Base-by-base conservation (phyloP, 139 green algal species). In the Mesostigma viride region DNA sequence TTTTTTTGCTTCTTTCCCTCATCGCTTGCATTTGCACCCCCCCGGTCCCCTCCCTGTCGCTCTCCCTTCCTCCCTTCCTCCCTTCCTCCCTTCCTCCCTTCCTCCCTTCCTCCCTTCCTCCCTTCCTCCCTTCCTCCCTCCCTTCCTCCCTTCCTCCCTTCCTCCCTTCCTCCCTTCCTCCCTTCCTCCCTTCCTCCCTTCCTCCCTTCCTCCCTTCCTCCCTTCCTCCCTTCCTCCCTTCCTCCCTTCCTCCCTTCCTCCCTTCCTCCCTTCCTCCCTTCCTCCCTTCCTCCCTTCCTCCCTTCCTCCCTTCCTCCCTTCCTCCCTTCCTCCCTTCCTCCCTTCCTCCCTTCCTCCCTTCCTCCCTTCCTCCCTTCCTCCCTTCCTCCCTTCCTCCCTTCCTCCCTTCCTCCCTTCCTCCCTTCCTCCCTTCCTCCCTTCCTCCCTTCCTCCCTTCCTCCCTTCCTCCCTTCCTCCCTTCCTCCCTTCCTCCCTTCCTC, bases 101-200 rank as follows among this genome's bases (percentile, higher is more conserved):
- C 20, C 53, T 67, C 62, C 56, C 30, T 20, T 6, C 34, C 31
- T 44, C 31, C 58, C 30, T 31, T 32, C 6, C 33, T 20, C 45
- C 8, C 28, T 32, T 22, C 2, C 34, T 17, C 46, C 14, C 33
- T 32, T 11, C 58, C 8, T 68, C 26, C 26, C 33, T 26, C 27
- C 27, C 62, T 26, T 32, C 58, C 62, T 20, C 30, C 3, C 58
- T 62, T 62, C 33, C 47, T 24, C 11, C 2, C 34, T 68, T 68
- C 34, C 8, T 68, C 62, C 53, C 8, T 30, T 34, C 8, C 53
- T 30, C 4, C 53, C 53, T 6, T 62, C 53, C 53, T 4, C 20
- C 5, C 20, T 30, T 5, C 33, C 53, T 34, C 53, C 5, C 8
- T 30, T 34, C 33, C 53, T 30, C 33, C 53, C 53, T 6, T 34